Evolutionary conservation across 441 rosid species (phyloP).

Genomic region (Gossypium schwendimanii): DNA sequence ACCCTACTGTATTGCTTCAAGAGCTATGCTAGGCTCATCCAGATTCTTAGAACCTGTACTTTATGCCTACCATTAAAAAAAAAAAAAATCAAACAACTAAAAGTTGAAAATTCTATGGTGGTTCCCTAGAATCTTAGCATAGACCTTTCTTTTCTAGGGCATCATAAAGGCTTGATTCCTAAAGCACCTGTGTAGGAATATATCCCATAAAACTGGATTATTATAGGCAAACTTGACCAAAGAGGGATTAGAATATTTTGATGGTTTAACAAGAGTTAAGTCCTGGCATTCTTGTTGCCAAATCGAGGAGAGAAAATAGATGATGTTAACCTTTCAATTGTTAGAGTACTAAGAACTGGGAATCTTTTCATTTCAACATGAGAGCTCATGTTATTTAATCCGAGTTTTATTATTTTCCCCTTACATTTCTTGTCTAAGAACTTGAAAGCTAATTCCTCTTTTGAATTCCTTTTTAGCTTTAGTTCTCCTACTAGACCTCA

Average conservation of each 20-base stretch:
- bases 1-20: background rate
- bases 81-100: background rate
- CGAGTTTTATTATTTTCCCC: background rate
- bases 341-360: background rate
- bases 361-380: background rate
- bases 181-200: conserved; percentile 17
- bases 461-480: background rate
- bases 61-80: background rate
- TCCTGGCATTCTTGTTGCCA: background rate
- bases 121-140: conserved; percentile 25
- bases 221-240: conserved; percentile 4
- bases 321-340: background rate
- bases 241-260: conserved; percentile 8
- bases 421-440: background rate
- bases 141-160: background rate
- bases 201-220: conserved; percentile 12
- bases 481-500: conserved; percentile 5
- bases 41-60: background rate
- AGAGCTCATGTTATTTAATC: background rate
- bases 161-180: conserved; percentile 25
- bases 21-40: background rate
- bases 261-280: background rate
- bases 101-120: conserved; percentile 22
- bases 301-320: background rate
- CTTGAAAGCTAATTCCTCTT: background rate